A percentile compares a stretch with the other conserved stretches of the same genome.
These are phyloP conservation scores for Boletus semigastroideus DNA, from an alignment of 1,284 basidiomycete genomes.

Conservation along the genomic window DNA sequence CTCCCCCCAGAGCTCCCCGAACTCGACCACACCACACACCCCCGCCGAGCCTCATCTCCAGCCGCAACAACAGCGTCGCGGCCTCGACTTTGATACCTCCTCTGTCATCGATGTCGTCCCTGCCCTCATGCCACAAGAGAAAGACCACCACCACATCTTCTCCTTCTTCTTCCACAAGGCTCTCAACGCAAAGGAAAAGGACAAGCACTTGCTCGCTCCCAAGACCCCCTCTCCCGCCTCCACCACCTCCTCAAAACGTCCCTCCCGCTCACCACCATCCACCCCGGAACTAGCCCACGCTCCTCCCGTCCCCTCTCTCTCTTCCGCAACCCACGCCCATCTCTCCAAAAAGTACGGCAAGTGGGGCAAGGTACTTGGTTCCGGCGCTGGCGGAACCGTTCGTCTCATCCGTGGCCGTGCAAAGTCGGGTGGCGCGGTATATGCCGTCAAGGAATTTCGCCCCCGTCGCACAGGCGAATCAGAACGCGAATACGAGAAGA, in stretches of 20 bases:
- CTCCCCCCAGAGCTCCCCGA: conserved; percentile 23
- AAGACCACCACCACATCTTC: conserved; percentile 17
- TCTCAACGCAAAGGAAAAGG: conserved; percentile 15
- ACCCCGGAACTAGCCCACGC: conserved; percentile 32
- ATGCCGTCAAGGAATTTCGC: conserved; percentile 97
- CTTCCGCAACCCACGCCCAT: conserved; percentile 86
- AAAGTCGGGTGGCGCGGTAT: conserved; percentile 82
- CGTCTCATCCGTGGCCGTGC: conserved; percentile 86
- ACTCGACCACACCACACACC: conserved; percentile 31
- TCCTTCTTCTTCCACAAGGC: conserved; percentile 22
- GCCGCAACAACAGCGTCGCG: conserved; percentile 37
- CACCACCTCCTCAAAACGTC: conserved; percentile 25
- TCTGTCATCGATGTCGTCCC: conserved; percentile 34
- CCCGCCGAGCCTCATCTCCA: conserved; percentile 38
- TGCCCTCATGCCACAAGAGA: conserved; percentile 27
- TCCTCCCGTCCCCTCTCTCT: conserved; percentile 53
- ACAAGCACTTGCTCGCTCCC: conserved; percentile 9
- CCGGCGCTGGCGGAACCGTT: conserved; percentile 96
- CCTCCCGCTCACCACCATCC: conserved; percentile 30
- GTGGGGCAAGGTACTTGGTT: conserved; percentile 95
- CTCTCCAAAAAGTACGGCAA: conserved; percentile 98
- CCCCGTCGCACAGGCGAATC: conserved; percentile 85
- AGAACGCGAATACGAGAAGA: conserved; percentile 98
- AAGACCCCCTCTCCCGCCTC: conserved; percentile 38
- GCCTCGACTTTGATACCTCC: conserved; percentile 39